These are phyloP conservation scores for Prasinococcaceae sp. DNA, from an alignment of 139 green algal species.

Conservation along the genomic window DNA sequence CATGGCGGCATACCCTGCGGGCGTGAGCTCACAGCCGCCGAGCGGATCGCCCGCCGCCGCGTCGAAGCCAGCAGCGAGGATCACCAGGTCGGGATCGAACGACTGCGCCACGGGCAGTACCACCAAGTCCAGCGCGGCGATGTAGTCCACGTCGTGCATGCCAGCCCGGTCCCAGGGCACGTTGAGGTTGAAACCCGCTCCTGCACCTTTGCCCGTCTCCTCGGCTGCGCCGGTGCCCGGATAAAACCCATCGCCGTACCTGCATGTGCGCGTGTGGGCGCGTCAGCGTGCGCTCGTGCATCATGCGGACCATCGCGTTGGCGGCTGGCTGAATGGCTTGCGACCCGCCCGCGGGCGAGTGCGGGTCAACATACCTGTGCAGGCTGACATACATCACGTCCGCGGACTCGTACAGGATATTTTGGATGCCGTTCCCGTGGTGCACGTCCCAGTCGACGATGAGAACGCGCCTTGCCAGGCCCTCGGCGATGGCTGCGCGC, in stretches of 20 bases:
- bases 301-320: too few relatives aligned
- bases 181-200: constrained; percentile 49
- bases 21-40: constrained; percentile 19
- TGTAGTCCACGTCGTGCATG: constrained; percentile 44
- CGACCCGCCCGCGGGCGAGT: too few relatives aligned
- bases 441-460: constrained; percentile 72
- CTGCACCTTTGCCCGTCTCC: constrained; percentile 11
- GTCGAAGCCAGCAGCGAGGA: constrained; percentile 63
- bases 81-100: constrained; percentile 40
- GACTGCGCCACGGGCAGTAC: constrained; percentile 16
- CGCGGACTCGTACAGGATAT: constrained; percentile 47
- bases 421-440: constrained; percentile 61
- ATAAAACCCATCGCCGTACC: constrained; percentile 34
- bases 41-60: constrained; percentile 35
- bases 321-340: too few relatives aligned
- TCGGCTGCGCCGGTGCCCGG: constrained; percentile 37
- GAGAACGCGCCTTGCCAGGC: constrained; percentile 39
- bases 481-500: constrained; percentile 9
- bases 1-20: constrained; percentile 30
- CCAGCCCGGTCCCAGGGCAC: constrained; percentile 39
- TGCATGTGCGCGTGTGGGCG: too few relatives aligned
- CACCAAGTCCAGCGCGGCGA: constrained; percentile 39
- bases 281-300: too few relatives aligned
- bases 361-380: constrained; percentile 33
- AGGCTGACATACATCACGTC: constrained; percentile 62